Evolutionary conservation across 2,329 filamentous ascomycete species (phyloP).

Genomic region (Basipetospora chlamydospora): DNA sequence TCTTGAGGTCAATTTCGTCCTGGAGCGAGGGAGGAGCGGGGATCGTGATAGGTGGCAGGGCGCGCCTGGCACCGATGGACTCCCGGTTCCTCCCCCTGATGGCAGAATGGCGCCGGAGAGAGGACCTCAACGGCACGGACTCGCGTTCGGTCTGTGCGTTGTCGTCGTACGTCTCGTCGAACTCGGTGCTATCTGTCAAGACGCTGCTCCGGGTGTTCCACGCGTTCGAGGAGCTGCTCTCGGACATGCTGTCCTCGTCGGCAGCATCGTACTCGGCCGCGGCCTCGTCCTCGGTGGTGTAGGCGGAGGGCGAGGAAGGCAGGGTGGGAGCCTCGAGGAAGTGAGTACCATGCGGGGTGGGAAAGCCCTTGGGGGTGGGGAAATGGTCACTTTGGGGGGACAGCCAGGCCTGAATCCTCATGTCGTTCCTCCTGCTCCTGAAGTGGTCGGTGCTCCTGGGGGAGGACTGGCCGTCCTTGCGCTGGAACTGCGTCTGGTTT

Average conservation of each 20-base stretch:
- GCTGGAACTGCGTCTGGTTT: too few species aligned
- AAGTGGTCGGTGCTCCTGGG: constrained; percentile 1
- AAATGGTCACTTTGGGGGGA: constrained; percentile 49
- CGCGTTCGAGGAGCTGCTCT: constrained; percentile 37
- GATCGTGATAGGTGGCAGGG: constrained; percentile 2
- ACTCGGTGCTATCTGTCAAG: constrained; percentile 54
- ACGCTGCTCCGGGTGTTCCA: constrained; percentile 40
- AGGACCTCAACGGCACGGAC: constrained; percentile 4
- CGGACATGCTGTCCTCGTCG: constrained; percentile 9
- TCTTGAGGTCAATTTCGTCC: constrained; percentile 20
- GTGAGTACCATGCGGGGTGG: constrained; percentile 53
- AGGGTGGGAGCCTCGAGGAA: constrained; percentile 49
- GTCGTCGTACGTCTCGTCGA: constrained; percentile 74
- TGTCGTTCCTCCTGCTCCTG: constrained; percentile 17
- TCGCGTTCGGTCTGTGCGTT: not conserved
- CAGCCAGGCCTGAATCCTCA: constrained; percentile 43
- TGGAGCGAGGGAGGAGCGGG: constrained; percentile 14
- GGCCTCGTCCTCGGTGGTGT: constrained; percentile 28
- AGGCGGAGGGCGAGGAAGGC: constrained; percentile 44
- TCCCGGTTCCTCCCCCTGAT: constrained; percentile 23
- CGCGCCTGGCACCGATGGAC: not conserved
- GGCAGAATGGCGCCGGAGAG: constrained; percentile 14
- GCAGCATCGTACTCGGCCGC: constrained; percentile 16
- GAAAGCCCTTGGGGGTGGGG: constrained; percentile 37
- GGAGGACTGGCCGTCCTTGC: too few species aligned